These are phyloP conservation scores for Pyricularia grisea DNA, from an alignment of 2,329 filamentous ascomycete genomes.

Conservation along the genomic window DNA sequence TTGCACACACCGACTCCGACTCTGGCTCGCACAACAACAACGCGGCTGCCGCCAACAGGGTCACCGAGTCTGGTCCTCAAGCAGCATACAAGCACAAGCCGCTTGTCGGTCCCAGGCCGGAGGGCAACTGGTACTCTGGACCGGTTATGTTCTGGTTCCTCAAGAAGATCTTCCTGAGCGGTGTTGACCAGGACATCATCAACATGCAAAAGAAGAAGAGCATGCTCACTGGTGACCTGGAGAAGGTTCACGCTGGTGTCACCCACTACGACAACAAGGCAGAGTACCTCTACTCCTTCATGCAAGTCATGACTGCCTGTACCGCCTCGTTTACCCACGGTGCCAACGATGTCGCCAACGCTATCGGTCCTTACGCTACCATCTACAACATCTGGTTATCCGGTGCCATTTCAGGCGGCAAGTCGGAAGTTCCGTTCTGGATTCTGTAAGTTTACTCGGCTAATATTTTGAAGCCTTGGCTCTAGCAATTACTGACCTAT, in stretches of 20 bases:
- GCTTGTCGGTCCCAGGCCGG: conserved; percentile 28
- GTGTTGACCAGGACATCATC: conserved; percentile 33
- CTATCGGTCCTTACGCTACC: conserved; percentile 53
- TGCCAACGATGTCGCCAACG: conserved; percentile 56
- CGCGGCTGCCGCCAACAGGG: conserved; percentile 7
- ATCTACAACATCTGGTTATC: conserved; percentile 52
- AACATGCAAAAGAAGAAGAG: conserved; percentile 23
- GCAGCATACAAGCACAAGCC: no score
- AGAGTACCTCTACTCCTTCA: conserved; percentile 59
- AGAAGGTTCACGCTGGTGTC: conserved; percentile 45
- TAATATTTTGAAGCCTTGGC: not conserved
- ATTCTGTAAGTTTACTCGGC: conserved; percentile 27
- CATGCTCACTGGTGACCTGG: conserved; percentile 40
- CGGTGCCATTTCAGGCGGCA: conserved; percentile 28
- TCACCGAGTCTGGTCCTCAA: no score
- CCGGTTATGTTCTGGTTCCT: conserved; percentile 32
- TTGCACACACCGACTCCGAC: conserved; percentile 3
- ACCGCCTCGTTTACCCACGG: conserved; percentile 68
- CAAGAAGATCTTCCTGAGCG: conserved; percentile 37
- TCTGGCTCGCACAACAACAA: conserved; percentile 14
- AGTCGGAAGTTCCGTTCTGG: conserved; percentile 48
- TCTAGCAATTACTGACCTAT: no score
- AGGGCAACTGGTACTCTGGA: conserved; percentile 31
- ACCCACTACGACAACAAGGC: conserved; percentile 54
- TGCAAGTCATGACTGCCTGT: conserved; percentile 59